A percentile compares a stretch with the other conserved stretches of the same genome.
Conservation (phyloP, 1,284 basidiomycete genomes). For the Ceratobasidium sp. region DNA sequence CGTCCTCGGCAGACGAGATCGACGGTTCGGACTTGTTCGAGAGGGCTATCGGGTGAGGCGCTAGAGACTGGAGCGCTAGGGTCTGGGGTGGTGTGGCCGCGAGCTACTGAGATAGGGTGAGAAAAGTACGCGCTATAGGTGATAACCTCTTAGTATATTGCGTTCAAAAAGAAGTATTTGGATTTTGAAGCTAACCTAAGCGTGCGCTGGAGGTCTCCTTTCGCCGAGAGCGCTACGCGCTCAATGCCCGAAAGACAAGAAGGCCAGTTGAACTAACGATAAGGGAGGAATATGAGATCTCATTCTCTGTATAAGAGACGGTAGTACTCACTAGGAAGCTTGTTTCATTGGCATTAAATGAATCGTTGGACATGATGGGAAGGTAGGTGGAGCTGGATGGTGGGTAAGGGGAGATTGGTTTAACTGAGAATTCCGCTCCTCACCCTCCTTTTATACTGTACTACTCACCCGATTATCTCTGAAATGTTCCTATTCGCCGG, state of each 20-base stretch:
- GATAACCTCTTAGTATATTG: not conserved
- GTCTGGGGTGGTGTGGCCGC: conserved; percentile 67
- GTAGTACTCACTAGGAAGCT: conserved; percentile 38
- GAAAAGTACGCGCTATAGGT: conserved; percentile 70
- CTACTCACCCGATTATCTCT: not conserved
- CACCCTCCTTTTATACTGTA: conserved; percentile 13
- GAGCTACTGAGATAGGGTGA: conserved; percentile 68
- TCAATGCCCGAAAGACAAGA: conserved; percentile 66
- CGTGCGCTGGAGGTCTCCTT: conserved; percentile 74
- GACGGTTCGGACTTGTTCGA: conserved; percentile 73
- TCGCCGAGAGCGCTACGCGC: conserved; percentile 72
- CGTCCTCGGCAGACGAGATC: conserved; percentile 67
- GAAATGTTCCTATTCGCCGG: conserved; percentile 14
- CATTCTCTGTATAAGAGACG: too few relatives aligned
- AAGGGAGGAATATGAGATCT: conserved; percentile 48
- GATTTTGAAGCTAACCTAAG: conserved; percentile 64
- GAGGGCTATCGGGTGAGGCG: conserved; percentile 65
- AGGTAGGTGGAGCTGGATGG: not conserved
- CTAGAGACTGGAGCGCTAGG: conserved; percentile 50
- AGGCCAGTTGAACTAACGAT: conserved; percentile 66
- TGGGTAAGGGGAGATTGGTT: not conserved
- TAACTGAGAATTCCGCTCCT: not conserved
- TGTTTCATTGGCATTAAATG: conserved; percentile 47
- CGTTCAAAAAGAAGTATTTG: not conserved
- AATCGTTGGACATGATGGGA: conserved; percentile 45